Evolutionary conservation across 164 flowering plant genomes (phyloP).

Genomic region (Dillenia turbinata): DNA sequence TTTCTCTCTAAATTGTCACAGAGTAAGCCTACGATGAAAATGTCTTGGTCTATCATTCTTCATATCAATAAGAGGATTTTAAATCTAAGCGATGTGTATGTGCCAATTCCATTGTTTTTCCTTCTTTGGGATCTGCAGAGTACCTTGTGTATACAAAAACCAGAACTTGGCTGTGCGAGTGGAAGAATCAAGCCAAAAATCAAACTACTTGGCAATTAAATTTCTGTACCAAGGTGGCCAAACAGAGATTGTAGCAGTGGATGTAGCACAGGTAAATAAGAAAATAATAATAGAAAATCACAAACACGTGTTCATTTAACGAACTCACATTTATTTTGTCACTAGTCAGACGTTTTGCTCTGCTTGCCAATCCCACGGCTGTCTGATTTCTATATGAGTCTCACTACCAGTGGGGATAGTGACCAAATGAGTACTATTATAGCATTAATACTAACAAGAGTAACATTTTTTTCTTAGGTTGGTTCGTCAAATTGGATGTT

Average conservation of each 20-base stretch:
- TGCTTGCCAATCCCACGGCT: no score
- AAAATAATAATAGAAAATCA: neutral
- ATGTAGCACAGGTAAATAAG: constrained; percentile 64
- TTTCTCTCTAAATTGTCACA: no score
- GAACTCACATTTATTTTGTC: no score
- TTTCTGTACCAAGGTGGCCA: constrained; percentile 90
- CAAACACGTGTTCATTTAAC: no score
- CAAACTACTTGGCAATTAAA: constrained; percentile 63
- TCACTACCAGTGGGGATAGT: no score
- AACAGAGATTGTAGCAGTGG: constrained; percentile 61
- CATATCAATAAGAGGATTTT: no score
- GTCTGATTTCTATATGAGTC: no score
- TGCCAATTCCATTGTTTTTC: neutral
- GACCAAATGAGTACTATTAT: no score
- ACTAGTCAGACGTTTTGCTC: no score
- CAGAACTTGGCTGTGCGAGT: constrained; percentile 66
- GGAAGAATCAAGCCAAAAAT: constrained; percentile 74
- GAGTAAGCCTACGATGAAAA: no score
- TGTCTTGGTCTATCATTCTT: no score
- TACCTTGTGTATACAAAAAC: constrained; percentile 70
- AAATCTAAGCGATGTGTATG: no score
- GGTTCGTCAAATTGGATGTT: constrained; percentile 56
- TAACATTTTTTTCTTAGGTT: constrained; percentile 31
- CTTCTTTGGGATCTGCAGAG: constrained; percentile 30
- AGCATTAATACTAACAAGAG: neutral